Conservation (phyloP, 768 basidiomycete species). For the Pisolithus microcarpus region DNA sequence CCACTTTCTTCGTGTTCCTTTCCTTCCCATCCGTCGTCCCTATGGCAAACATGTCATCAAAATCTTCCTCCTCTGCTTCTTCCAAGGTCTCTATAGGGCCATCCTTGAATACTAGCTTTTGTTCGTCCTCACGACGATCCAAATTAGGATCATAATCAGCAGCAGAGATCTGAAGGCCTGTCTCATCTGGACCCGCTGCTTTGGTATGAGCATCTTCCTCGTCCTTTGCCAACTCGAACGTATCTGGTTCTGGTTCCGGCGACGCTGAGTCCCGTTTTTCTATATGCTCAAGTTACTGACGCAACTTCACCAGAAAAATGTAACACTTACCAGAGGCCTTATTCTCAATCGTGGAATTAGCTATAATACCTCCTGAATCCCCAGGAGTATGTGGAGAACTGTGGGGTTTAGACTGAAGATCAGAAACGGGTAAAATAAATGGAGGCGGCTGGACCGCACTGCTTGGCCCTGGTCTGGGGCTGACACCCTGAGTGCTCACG, state of each 20-base stretch:
- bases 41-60: slow-evolving; percentile 95
- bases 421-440: slow-evolving; percentile 51
- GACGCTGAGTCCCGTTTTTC: slow-evolving; percentile 50
- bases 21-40: slow-evolving; percentile 40
- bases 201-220: slow-evolving; percentile 43
- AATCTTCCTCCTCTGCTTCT: slow-evolving; percentile 69
- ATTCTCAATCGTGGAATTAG: slow-evolving; percentile 7
- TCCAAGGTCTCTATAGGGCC: slow-evolving; percentile 40
- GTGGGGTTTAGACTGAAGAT: slow-evolving; percentile 52
- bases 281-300: slow-evolving; percentile 13
- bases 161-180: slow-evolving; percentile 71
- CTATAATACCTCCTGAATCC: slow-evolving; percentile 5
- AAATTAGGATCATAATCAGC: slow-evolving; percentile 87
- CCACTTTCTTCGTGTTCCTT: slow-evolving; percentile 51
- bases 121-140: slow-evolving; percentile 81
- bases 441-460: slow-evolving; percentile 73
- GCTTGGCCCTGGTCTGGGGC: slow-evolving; percentile 56
- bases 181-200: slow-evolving; percentile 38
- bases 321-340: slow-evolving; percentile 17
- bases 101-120: slow-evolving; percentile 48
- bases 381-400: slow-evolving; percentile 33
- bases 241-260: slow-evolving; percentile 48
- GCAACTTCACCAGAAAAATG: not conserved
- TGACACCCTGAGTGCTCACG: slow-evolving; percentile 33
- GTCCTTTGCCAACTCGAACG: slow-evolving; percentile 66